phyloP scores from a whole-genome alignment of 306 rosid species.

The Urtica urens region DNA sequence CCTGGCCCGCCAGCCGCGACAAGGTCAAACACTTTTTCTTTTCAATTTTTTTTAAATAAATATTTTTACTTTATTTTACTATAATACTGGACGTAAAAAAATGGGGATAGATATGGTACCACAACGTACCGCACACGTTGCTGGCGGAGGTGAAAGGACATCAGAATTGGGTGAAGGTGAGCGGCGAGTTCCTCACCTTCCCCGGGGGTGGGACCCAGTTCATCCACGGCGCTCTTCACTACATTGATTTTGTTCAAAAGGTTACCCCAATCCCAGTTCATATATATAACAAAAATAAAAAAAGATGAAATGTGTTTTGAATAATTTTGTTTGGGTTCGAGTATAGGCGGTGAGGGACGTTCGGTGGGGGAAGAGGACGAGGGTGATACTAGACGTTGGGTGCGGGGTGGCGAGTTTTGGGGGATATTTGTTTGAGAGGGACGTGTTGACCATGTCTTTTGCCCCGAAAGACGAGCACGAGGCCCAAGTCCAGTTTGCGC shows the following conservation, averaged over 20 bases:
- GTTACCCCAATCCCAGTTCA: conserved; percentile 18
- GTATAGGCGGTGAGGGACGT: conserved; percentile 59
- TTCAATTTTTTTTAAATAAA: too few relatives aligned
- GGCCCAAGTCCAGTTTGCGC: conserved; percentile 91
- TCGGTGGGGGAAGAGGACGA: conserved; percentile 63
- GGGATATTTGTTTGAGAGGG: conserved; percentile 74
- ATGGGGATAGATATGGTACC: conserved; percentile 58
- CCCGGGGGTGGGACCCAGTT: conserved; percentile 98
- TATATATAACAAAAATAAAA: not conserved
- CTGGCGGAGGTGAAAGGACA: conserved; percentile 90
- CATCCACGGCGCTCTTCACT: conserved; percentile 82
- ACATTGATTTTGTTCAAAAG: conserved; percentile 73
- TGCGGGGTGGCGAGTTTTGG: conserved; percentile 96
- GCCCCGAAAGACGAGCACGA: conserved; percentile 98
- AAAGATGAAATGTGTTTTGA: too few relatives aligned
- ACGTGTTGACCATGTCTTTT: conserved; percentile 75
- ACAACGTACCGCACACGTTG: conserved; percentile 64
- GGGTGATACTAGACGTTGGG: conserved; percentile 83
- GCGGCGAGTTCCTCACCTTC: conserved; percentile 78
- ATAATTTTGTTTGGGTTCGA: too few relatives aligned
- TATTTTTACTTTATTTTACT: too few relatives aligned
- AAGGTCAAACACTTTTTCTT: conserved; percentile 31
- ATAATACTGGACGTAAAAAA: too few relatives aligned
- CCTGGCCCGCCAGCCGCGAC: conserved; percentile 72
- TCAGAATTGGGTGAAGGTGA: conserved; percentile 87